These are phyloP conservation scores for Ogataea wickerhamii DNA, from an alignment of 805 yeast genomes.

Conservation along the genomic window DNA sequence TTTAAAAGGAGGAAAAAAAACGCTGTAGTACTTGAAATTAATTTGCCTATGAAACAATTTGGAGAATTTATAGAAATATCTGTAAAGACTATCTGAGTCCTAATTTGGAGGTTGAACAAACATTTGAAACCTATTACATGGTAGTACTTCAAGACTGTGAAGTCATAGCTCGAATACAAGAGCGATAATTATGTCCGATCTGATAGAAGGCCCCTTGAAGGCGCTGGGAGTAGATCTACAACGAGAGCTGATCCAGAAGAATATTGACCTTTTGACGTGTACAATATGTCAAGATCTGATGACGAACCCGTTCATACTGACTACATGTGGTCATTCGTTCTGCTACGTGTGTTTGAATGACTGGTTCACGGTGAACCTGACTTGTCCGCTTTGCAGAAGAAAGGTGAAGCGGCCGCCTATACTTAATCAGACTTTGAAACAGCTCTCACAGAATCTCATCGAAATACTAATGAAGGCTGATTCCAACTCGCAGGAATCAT, in stretches of 20 bases:
- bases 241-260: slow-evolving; percentile 17
- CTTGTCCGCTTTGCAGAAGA: slow-evolving; percentile 69
- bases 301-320: slow-evolving; percentile 55
- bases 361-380: slow-evolving; percentile 56
- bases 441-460: slow-evolving; percentile 40
- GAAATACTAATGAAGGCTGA: slow-evolving; percentile 35
- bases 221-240: slow-evolving; percentile 14
- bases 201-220: slow-evolving; percentile 10
- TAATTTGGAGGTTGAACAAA: too few species aligned
- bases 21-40: too few species aligned
- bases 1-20: too few species aligned
- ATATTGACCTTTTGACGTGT: slow-evolving; percentile 41
- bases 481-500: slow-evolving; percentile 10
- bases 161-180: too few species aligned
- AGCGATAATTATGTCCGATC: slow-evolving; percentile 8
- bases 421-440: slow-evolving; percentile 50
- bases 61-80: too few species aligned
- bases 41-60: too few species aligned
- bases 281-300: slow-evolving; percentile 67
- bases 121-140: not conserved
- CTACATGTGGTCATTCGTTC: slow-evolving; percentile 70
- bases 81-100: slow-evolving; percentile 1
- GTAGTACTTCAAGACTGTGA: not conserved
- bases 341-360: slow-evolving; percentile 63
- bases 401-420: slow-evolving; percentile 48